Evolutionary conservation across 306 rosid species (phyloP).

Genomic region (Rubus idaeus): DNA sequence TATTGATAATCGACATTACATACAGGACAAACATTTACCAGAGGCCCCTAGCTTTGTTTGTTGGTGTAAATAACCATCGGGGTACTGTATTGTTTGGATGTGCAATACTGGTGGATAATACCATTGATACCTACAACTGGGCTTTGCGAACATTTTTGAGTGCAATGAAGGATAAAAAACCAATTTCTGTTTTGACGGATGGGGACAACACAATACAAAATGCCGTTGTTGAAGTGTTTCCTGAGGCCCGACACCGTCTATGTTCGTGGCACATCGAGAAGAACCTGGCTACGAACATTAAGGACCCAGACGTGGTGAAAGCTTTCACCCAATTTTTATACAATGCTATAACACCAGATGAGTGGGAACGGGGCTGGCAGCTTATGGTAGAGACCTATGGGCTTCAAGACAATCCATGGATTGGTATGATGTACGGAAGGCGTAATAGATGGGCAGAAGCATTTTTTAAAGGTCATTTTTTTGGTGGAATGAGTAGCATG

Average conservation of each 20-base stretch:
- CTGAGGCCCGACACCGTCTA: not conserved
- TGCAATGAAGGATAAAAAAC: not conserved
- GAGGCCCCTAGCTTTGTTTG: not conserved
- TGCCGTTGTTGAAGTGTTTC: not conserved
- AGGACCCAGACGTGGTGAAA: not conserved
- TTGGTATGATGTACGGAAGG: not conserved
- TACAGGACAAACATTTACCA: not conserved
- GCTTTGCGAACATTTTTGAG: not conserved
- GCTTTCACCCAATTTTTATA: not conserved
- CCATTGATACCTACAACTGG: not conserved
- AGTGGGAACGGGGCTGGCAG: not conserved
- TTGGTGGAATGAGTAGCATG: constrained; percentile 12
- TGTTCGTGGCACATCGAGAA: not conserved
- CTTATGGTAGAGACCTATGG: constrained; percentile 4
- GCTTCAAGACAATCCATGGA: constrained; percentile 1
- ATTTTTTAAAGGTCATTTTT: not conserved
- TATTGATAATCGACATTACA: not conserved
- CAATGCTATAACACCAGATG: not conserved
- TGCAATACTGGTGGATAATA: not conserved
- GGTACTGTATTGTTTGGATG: not conserved
- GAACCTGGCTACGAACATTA: not conserved
- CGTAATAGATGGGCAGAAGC: constrained; percentile 5
- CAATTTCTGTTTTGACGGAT: not conserved
- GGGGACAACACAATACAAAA: not conserved
- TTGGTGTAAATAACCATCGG: constrained; percentile 2